phyloP scores from a whole-genome alignment of 2,329 filamentous ascomycete species.

The Coniochaeta sp. region DNA sequence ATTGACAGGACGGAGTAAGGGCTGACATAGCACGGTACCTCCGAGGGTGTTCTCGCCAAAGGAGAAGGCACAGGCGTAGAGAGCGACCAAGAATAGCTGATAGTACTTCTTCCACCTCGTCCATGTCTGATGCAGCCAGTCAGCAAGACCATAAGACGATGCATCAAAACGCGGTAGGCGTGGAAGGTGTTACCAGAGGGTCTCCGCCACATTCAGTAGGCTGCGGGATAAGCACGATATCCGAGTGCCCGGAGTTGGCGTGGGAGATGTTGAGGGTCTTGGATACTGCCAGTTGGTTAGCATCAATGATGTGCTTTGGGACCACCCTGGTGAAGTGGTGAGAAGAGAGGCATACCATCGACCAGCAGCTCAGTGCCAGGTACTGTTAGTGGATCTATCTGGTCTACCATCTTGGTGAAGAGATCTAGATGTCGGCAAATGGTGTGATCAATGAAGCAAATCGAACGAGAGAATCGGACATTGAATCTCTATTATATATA shows the following conservation, averaged over 20 bases:
- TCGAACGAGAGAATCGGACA: not conserved
- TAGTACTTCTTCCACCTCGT: slow-evolving; percentile 27
- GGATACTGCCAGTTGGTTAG: not conserved
- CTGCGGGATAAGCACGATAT: slow-evolving; percentile 6
- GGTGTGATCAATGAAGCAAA: not conserved
- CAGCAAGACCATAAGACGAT: not conserved
- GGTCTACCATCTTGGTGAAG: not conserved
- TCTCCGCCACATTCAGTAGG: slow-evolving; percentile 5
- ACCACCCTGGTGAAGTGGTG: not conserved
- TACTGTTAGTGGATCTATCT: not conserved
- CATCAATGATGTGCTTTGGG: not conserved
- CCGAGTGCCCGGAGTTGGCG: slow-evolving; percentile 3
- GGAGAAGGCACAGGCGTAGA: slow-evolving; percentile 31
- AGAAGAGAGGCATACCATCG: not conserved
- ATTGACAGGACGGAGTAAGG: not conserved
- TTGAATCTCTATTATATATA: not conserved
- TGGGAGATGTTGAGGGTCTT: not conserved
- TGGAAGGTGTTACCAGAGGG: not conserved
- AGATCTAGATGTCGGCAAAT: not conserved
- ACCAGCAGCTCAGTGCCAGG: slow-evolving; percentile 5
- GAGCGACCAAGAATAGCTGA: slow-evolving; percentile 27
- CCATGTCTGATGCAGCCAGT: slow-evolving; percentile 17
- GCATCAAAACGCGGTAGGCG: no score
- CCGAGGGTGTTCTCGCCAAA: slow-evolving; percentile 31
- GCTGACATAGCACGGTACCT: not conserved